These are phyloP conservation scores for Annona squamosa DNA, from an alignment of 164 flowering plant species.

Conservation along the genomic window DNA sequence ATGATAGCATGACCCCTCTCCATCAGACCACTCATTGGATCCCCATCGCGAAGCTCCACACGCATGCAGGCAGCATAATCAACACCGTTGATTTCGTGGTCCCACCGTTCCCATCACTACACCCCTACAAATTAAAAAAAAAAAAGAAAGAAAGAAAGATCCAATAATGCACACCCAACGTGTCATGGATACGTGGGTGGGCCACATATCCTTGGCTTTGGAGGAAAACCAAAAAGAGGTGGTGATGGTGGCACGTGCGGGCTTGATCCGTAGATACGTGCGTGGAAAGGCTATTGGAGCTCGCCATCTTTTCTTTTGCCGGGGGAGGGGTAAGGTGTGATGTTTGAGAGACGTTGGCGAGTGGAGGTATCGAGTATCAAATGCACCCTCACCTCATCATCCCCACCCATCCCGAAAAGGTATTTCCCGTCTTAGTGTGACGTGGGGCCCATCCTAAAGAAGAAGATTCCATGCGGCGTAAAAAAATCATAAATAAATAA, in stretches of 20 bases:
- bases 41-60: not conserved
- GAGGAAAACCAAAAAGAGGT: not conserved
- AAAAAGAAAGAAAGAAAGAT: too few relatives aligned
- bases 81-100: not conserved
- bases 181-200: not conserved
- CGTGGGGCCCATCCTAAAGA: constrained; percentile 7
- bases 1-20: not conserved
- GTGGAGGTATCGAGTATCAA: constrained; percentile 17
- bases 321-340: not conserved
- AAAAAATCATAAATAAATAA: constrained; percentile 5
- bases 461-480: constrained; percentile 14
- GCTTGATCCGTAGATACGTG: not conserved
- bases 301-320: not conserved
- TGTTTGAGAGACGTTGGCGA: constrained; percentile 9
- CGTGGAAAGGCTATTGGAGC: not conserved
- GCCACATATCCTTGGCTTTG: not conserved
- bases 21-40: not conserved
- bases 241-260: not conserved
- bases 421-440: constrained; percentile 17
- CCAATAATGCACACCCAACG: too few relatives aligned
- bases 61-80: not conserved
- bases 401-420: constrained; percentile 13
- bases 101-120: not conserved
- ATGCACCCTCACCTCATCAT: constrained; percentile 7
- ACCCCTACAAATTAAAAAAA: too few relatives aligned